Evolutionary conservation across 2,329 filamentous ascomycete genomes (phyloP).

Genomic region (Gaeumannomyces tritici): DNA sequence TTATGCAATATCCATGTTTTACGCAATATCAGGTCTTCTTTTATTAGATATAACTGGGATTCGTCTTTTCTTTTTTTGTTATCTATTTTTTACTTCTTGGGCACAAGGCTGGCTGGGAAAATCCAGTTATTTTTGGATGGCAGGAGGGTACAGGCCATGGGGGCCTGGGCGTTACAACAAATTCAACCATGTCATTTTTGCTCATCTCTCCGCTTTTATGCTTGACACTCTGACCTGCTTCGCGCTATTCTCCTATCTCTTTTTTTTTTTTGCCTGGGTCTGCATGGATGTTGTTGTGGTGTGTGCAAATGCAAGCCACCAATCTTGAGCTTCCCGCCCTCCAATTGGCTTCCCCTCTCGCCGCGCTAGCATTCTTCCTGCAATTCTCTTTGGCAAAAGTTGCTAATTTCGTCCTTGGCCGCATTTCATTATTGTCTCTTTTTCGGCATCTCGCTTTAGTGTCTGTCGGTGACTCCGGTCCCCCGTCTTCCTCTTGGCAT

Average conservation of each 20-base stretch:
- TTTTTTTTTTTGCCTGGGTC: too few relatives aligned
- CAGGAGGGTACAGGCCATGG: neutral
- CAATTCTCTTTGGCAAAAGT: neutral
- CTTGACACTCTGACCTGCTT: too few relatives aligned
- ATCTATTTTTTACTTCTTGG: neutral
- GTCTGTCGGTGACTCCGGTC: neutral
- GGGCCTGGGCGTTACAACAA: neutral
- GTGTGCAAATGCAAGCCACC: too few relatives aligned
- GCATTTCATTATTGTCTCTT: neutral
- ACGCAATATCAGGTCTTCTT: neutral
- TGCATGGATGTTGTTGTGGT: too few relatives aligned
- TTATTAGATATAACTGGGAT: neutral
- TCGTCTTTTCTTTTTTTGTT: neutral
- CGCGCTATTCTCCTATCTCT: too few relatives aligned
- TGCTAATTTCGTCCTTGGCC: neutral
- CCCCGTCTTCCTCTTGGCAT: neutral
- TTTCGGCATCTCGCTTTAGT: neutral
- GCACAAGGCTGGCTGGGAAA: neutral
- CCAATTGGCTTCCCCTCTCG: too few relatives aligned
- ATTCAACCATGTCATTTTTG: neutral
- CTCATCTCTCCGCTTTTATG: neutral
- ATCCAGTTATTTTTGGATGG: neutral
- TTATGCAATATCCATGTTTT: neutral
- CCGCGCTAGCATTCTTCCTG: too few relatives aligned
- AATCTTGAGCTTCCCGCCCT: too few relatives aligned